Conservation (phyloP, 1,284 basidiomycete genomes). For the Ganoderma resinaceum region DNA sequence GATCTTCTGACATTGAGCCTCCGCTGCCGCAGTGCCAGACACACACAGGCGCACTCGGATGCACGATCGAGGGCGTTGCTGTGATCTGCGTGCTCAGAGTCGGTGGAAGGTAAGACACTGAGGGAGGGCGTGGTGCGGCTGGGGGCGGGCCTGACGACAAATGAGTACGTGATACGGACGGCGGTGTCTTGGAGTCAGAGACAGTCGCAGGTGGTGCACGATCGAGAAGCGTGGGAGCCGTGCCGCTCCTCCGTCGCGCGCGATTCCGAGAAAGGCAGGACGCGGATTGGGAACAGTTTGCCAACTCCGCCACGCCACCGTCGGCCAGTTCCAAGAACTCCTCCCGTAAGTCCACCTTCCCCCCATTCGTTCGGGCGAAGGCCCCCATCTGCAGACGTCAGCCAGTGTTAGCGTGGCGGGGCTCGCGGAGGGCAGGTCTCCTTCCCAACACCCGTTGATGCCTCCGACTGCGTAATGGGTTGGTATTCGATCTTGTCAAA, state of each 20-base stretch:
- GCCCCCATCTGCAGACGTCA: neutral
- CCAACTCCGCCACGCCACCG: slow-evolving; percentile 2
- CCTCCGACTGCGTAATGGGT: neutral
- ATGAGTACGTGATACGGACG: neutral
- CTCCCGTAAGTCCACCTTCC: neutral
- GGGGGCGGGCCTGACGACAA: neutral
- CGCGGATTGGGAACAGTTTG: neutral
- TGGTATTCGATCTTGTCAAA: neutral
- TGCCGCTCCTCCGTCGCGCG: neutral
- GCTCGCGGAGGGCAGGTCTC: neutral
- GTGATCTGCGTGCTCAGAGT: neutral
- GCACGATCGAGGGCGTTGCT: neutral
- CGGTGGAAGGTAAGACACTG: neutral
- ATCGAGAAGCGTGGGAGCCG: neutral
- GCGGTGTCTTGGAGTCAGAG: neutral
- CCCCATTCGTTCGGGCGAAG: neutral
- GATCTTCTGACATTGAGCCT: slow-evolving; percentile 8
- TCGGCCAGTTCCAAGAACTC: neutral
- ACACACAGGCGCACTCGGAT: neutral
- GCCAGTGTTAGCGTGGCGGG: neutral
- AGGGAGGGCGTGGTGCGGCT: neutral
- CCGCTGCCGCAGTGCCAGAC: slow-evolving; percentile 8
- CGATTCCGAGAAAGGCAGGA: neutral
- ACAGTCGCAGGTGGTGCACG: neutral
- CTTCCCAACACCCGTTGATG: slow-evolving; percentile 13